Conservation (phyloP, 1,139 yeast genomes). For the Chernovozyma sophiae-reginae region DNA sequence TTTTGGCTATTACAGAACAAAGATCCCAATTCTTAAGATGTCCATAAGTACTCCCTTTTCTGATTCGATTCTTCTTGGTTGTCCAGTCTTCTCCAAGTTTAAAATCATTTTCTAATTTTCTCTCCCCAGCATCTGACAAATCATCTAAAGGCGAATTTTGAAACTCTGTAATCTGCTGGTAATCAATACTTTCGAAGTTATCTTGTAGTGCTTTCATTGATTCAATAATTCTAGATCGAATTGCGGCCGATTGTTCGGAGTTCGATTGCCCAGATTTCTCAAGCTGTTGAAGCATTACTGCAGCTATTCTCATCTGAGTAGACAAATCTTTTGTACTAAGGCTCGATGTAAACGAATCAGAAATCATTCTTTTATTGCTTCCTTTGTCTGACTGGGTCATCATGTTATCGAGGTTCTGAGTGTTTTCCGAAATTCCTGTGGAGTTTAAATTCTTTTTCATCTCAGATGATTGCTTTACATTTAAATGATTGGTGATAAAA, state of each 20-base stretch:
- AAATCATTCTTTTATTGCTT: background rate
- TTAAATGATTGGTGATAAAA: constrained; percentile 12
- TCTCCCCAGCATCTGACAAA: constrained; percentile 68
- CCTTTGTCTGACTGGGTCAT: background rate
- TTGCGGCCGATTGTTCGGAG: constrained; percentile 69
- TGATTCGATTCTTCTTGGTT: constrained; percentile 71
- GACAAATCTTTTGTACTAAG: constrained; percentile 53
- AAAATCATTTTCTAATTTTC: constrained; percentile 86
- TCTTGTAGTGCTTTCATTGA: constrained; percentile 90
- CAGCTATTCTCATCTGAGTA: constrained; percentile 92
- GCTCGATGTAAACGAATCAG: background rate
- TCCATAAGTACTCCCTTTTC: constrained; percentile 74
- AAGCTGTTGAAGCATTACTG: constrained; percentile 87
- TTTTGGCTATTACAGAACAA: constrained; percentile 91
- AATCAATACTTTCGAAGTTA: constrained; percentile 43
- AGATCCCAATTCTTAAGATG: constrained; percentile 90
- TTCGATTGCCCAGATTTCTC: constrained; percentile 68
- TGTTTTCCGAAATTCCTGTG: background rate
- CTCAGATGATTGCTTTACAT: constrained; percentile 9
- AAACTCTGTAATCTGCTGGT: constrained; percentile 39
- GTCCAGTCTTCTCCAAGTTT: constrained; percentile 94
- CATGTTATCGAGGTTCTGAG: background rate
- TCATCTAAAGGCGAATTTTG: constrained; percentile 42
- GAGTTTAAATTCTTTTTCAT: constrained; percentile 2
- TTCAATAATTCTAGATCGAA: constrained; percentile 71